Base-by-base conservation (phyloP, 805 yeast species). In the Pichia insulana region DNA sequence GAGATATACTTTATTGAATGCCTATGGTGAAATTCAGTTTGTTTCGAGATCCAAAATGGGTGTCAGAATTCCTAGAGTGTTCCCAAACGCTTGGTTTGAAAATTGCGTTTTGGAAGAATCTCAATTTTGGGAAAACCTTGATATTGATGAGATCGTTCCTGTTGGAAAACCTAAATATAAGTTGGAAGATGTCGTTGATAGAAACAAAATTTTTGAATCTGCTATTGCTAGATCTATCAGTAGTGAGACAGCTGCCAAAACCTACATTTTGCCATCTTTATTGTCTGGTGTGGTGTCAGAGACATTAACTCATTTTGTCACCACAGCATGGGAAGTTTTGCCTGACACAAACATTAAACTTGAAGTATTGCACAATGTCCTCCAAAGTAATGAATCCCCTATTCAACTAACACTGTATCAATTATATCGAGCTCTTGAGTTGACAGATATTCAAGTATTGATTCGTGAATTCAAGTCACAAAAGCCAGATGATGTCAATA, bases 21-120 rank as follows among this genome's bases (percentile, higher is more conserved):
- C 69, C 26, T 70, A 70, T 43, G 92, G 92, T 9, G 75, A 70
- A 36, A 58, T 83, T 13, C 51, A 63, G 2, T 80, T 71, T 59
- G 67, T 67, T 1, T 63, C 72, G 11, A 71, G 68, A 43, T 56
- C 64, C 16, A 57, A 61, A 13, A 68, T 81, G 40, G 63, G 65
- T 30, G 52, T 74, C 26, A 63, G 86, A 36, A 63, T 83, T 10
- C 88, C 89, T 1, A 52, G 58, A 6, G 68, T 76, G 2, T 63
- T 77, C 18, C 74, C 78, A 0, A 50, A 48, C 20, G 46, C 45
- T 8, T 66, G 69, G 67, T 53, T 68, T 16, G 30, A 47, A 1
- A 50, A 57, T 33, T 45, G 53, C 19, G 52, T 64, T 5, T 43
- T 60, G 46, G 53, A 60, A 13, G 68, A 64, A 47, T 34, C 44